Evolutionary conservation across 495 filamentous ascomycete species (phyloP).

Genomic region (Penicillium angulare): DNA sequence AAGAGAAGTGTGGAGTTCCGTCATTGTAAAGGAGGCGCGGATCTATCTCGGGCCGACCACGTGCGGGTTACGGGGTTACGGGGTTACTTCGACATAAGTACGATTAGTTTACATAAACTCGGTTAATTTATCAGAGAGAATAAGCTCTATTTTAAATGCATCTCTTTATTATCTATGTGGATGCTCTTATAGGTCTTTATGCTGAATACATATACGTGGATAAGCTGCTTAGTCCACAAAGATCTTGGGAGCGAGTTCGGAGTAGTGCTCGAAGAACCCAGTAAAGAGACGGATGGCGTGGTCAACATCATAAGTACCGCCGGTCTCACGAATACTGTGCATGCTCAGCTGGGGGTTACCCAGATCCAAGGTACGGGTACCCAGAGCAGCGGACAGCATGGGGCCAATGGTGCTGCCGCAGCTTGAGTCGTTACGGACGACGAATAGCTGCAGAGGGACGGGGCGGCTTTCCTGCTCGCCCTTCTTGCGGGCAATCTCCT

Average conservation of each 20-base stretch:
- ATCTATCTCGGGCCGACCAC: conserved; percentile 26
- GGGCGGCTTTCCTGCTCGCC: conserved; percentile 44
- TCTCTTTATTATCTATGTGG: too few species aligned
- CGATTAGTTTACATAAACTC: too few species aligned
- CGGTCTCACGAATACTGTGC: conserved; percentile 95
- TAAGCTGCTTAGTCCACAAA: conserved; percentile 60
- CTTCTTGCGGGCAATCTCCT: conserved; percentile 76
- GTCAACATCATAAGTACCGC: conserved; percentile 82
- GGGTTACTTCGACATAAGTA: neutral
- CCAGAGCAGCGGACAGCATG: conserved; percentile 83
- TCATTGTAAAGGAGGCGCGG: conserved; percentile 11
- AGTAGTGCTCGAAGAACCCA: conserved; percentile 81
- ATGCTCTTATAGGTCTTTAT: too few species aligned
- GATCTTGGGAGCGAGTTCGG: conserved; percentile 69
- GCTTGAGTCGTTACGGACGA: conserved; percentile 90
- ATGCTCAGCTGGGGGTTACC: conserved; percentile 96
- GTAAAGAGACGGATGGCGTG: conserved; percentile 84
- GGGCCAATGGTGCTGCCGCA: conserved; percentile 97
- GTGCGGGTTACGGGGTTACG: neutral
- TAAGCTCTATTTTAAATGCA: too few species aligned
- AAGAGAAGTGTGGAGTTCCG: conserved; percentile 16
- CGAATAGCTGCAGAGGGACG: conserved; percentile 91
- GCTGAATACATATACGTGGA: too few species aligned
- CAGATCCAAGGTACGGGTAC: conserved; percentile 84
- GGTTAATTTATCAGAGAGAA: too few species aligned